Base-by-base conservation (phyloP, 192 early-diverging fungal species). In the Coemansia sp. region DNA sequence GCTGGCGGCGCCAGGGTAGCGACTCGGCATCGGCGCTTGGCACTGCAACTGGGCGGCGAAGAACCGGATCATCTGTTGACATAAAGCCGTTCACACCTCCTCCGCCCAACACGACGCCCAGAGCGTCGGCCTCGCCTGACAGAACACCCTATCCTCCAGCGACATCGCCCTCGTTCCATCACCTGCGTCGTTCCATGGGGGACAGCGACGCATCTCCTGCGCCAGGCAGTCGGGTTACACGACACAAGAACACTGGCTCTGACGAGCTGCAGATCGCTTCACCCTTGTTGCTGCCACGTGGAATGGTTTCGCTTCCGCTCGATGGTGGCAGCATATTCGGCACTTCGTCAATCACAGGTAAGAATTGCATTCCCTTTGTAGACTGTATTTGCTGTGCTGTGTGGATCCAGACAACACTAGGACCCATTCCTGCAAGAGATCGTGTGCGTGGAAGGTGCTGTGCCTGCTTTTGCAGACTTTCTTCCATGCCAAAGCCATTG, bases 111-210 rank as follows among this genome's bases (percentile, higher is more conserved):
- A 67, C 74, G 2, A 76, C 74, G 20, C 74, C 74, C 6, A 55
- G 74, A n/a, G 74, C 74, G 4, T 76, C 74, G 23, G 64, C 57
- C 16, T 76, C 74, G 26, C 74, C 74, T 6, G 74, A 76, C 26
- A 60, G 55, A 15, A 76, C 68, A 61, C 74, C 74, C 13, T 60
- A 59, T 33, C 74, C 74, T 1, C 74, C 74, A 7, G 57, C 68
- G 0, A 67, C 74, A 16, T 76, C 74, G 60, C 74, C 74, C 3
- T 67, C 64, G 51, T 63, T 67, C 43, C 49, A 61, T 9, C 21
- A 8, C 20, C 21, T 51, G 48, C 48, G 48, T 51, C 48, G 48
- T 25, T 51, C 23, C 48, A 51, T 26, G 25, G 15, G 43, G 0
- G 48, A 51, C 25, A 26, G 15, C 21, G 42, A 10, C 30, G 18